Base-by-base conservation (phyloP, 2,329 filamentous ascomycete species). In the Ophiostoma pallidulum region DNA sequence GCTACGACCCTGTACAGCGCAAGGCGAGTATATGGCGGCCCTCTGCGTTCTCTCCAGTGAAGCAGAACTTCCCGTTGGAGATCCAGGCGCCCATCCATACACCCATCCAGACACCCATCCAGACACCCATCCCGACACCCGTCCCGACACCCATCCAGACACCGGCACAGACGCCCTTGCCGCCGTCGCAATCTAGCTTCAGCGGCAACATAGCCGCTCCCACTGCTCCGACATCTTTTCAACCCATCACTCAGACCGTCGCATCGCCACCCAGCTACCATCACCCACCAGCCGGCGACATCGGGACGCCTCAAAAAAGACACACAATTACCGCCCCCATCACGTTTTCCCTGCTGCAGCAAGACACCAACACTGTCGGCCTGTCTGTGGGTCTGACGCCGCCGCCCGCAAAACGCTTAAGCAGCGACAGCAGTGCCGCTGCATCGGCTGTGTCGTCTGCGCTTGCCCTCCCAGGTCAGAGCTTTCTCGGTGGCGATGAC, bases 1-100 rank as follows among this genome's bases (percentile, higher is more conserved):
- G 52, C 33, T 59, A 59, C 35, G 57, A 62, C 20, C 54, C 57
- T 1, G 49, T 51, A 3, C 54, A 51, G 37, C 54, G 48, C 6
- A 51, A 55, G 19, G 60, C 57, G 0, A 54, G 51, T 2, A 53
- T 62, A 41, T 58, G 54, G 37, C 54, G 55, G 3, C 48, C 55
- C 19, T 33, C 33, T 2, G 28, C 36, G 1, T 39, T 45, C 14
- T 32, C 35, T 6, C 16, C 48, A 3, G 39, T 45, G 13, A 33
- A 45, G 14, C 38, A 45, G 14, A 28, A 28, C 1, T 26, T 36
- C n/a, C 13, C 45, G 2, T 13, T 10, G 14, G 41, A 45, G 9
- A 16, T 31, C 8, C 24, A 28, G n/a, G n/a, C n/a, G n/a, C n/a
- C 38, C 42, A 13, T 28, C 35, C 8, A 18, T 13, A 12, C 39